These are phyloP conservation scores for Penicillium macrosclerotiorum DNA, from an alignment of 495 filamentous ascomycete genomes.

Conservation along the genomic window DNA sequence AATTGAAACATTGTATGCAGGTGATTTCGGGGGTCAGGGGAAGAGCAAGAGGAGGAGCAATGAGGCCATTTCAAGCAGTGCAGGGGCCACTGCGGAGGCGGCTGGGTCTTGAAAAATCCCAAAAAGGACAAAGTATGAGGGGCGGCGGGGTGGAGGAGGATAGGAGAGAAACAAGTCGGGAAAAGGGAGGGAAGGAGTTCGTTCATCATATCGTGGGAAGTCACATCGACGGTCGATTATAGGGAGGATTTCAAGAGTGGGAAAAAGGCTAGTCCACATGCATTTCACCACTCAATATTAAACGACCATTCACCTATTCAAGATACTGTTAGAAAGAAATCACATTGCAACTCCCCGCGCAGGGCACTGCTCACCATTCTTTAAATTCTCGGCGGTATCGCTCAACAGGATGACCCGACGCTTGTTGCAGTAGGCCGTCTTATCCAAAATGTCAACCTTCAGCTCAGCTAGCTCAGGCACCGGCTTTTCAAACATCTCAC, in stretches of 20 bases:
- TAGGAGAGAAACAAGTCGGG: neutral
- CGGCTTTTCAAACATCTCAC: constrained; percentile 97
- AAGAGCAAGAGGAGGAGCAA: too few species aligned
- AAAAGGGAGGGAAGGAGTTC: constrained; percentile 11
- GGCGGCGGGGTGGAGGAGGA: neutral
- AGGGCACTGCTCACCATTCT: constrained; percentile 62
- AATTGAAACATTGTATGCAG: neutral
- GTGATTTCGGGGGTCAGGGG: too few species aligned
- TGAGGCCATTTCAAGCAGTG: too few species aligned
- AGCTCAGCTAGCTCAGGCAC: constrained; percentile 76
- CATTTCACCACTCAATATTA: constrained; percentile 41
- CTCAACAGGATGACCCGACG: constrained; percentile 83
- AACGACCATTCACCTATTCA: constrained; percentile 46
- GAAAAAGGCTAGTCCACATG: too few species aligned
- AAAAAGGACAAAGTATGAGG: neutral
- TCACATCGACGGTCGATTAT: neutral
- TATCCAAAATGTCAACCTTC: constrained; percentile 97
- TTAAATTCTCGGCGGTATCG: constrained; percentile 88
- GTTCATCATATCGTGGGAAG: constrained; percentile 19
- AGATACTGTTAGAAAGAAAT: constrained; percentile 6
- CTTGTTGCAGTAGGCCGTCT: constrained; percentile 93
- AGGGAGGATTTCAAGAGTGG: neutral
- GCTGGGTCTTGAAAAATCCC: too few species aligned
- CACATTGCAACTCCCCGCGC: neutral
- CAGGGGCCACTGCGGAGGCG: too few species aligned